Evolutionary conservation across 345 rosid species (phyloP), one percentile per base, ranked within the genome.

Genomic region (Camelina sativa): DNA sequence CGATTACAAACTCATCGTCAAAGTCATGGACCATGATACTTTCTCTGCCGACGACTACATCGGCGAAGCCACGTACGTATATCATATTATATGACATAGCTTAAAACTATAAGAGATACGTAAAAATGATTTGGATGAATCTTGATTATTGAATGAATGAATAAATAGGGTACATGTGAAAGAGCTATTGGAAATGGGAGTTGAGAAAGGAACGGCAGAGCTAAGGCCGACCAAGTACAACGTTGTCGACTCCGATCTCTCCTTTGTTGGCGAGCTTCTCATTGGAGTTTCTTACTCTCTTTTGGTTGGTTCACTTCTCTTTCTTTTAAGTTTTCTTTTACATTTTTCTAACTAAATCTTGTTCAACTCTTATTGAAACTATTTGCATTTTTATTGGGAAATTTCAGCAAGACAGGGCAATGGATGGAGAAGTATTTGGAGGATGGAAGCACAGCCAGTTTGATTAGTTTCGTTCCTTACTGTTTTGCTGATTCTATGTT

Each of bases 11-110:
- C 85, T 95, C 71, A 73, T 47, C 61, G 85, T 91, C 61, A 87
- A 80, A 61, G 83, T 91, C 81, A 90, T 94, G 95, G 98, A 94
- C 85, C 82, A 86, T 60, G 97, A 94, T 75, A 90, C 84, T 28
- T 87, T 94, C 85, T 73, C 95, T 16, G 0, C 80, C 0, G 98
- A 91, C 62, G 98, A 94, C 71, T 82, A 62, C 62, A 53, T 94
- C 5, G 98, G 98, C 9, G 74, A 85, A 71, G 86, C 97, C 55
- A 81, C 84, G 97, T 94, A 85, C 76, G 87, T 65, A 10, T 25
- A 53, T 32, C 11, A 16, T 40, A 48, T n/a, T 25, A 25, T 5
- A 6, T 30, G 44, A 34, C 7, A 57, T 57, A 8, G 8, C 34
- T 13, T 69, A 25, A 12, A 7, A 43, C 17, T 5, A 44, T 44